Percentiles rank a stretch among this genome's conserved stretches.
Conservation (phyloP, 2,329 filamentous ascomycete species). For the Dactylellina parvicollis region DNA sequence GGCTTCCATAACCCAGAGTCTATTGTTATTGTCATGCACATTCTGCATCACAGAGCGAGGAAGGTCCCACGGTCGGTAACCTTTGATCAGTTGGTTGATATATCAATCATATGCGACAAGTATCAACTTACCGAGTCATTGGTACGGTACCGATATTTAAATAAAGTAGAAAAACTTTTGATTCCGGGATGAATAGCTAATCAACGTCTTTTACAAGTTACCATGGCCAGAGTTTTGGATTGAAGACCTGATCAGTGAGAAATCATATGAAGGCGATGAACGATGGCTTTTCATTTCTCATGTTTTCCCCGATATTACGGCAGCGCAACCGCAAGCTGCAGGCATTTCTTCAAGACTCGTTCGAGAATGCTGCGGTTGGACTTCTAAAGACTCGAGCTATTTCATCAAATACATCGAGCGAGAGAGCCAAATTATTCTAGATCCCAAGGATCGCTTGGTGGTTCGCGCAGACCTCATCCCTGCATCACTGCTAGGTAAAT, state of each 20-base stretch:
- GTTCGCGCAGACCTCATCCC: constrained; percentile 21
- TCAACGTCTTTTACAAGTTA: too few relatives aligned
- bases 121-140: constrained; percentile 2
- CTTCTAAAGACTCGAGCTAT: constrained; percentile 21
- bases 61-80: constrained; percentile 24
- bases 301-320: constrained; percentile 13
- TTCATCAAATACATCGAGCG: constrained; percentile 19
- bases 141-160: neutral
- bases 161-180: too few relatives aligned
- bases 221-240: constrained; percentile 35
- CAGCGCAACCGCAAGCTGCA: constrained; percentile 6
- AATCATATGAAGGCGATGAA: constrained; percentile 11
- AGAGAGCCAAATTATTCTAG: neutral
- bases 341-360: constrained; percentile 14
- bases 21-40: constrained; percentile 8
- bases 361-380: constrained; percentile 24
- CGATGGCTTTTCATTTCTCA: constrained; percentile 22
- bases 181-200: too few relatives aligned
- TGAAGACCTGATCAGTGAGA: constrained; percentile 8
- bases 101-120: constrained; percentile 20
- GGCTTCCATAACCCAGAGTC: constrained; percentile 4
- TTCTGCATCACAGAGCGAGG: constrained; percentile 22
- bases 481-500: constrained; percentile 2
- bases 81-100: constrained; percentile 13
- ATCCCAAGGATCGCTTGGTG: constrained; percentile 11